Conservation (phyloP, 1,284 basidiomycete genomes). For the Rhodotorula sp. region DNA sequence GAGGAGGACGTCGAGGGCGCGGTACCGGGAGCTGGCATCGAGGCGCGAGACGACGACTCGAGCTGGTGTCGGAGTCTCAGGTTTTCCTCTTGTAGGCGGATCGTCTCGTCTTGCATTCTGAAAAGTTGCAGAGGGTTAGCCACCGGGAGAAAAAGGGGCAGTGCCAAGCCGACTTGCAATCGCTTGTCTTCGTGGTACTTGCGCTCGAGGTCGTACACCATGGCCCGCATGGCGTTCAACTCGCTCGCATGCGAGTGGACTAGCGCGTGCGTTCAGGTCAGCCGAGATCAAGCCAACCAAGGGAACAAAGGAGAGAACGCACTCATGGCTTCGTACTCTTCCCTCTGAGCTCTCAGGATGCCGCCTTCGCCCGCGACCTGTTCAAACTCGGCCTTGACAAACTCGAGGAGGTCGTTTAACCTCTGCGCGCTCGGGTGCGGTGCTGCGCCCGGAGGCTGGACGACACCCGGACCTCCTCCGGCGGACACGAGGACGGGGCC, state of each 20-base stretch:
- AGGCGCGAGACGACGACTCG: constrained; percentile 48
- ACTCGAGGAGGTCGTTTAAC: constrained; percentile 77
- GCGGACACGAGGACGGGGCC: too few relatives aligned
- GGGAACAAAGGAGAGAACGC: not conserved
- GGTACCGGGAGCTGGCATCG: constrained; percentile 25
- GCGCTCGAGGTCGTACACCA: constrained; percentile 73
- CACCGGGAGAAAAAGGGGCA: not conserved
- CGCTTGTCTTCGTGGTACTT: constrained; percentile 68
- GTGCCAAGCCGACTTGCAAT: constrained; percentile 51
- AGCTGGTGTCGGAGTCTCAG: constrained; percentile 65
- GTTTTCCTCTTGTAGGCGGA: constrained; percentile 61
- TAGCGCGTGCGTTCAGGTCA: constrained; percentile 45
- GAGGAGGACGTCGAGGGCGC: constrained; percentile 45
- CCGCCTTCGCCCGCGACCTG: constrained; percentile 67
- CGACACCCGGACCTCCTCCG: not conserved
- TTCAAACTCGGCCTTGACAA: constrained; percentile 84
- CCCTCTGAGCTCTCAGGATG: constrained; percentile 71
- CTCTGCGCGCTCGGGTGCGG: constrained; percentile 48
- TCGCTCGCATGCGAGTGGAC: constrained; percentile 70
- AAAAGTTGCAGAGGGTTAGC: not conserved
- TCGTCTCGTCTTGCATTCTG: constrained; percentile 39
- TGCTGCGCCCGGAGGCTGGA: constrained; percentile 1
- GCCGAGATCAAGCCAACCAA: not conserved
- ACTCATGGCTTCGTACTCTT: constrained; percentile 79
- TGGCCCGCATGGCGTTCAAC: constrained; percentile 68